Base-by-base conservation (phyloP, 2,329 filamentous ascomycete genomes). In the Purpureocillium takamizusanense region DNA sequence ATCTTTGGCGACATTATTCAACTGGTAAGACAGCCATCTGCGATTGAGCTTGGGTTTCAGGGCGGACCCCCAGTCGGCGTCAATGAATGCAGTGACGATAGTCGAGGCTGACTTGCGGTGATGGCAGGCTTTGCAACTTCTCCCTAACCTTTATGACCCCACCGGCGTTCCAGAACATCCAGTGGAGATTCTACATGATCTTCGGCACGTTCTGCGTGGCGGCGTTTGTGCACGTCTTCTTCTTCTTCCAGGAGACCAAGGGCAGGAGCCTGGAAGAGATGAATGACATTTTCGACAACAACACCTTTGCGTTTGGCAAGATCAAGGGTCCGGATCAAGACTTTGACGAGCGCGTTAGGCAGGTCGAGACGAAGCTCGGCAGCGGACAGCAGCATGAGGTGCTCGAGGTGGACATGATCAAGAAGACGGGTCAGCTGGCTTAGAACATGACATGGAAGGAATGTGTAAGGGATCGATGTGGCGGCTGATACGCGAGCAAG, bases 1-100 rank as follows among this genome's bases (percentile, higher is more conserved):
- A 16, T 61, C 54, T 4, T 47, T 65, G 17, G 50, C 61, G 3
- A 62, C 60, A 0, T 49, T 57, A 4, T 51, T 55, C 30, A 52
- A 53, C 42, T 53, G 21, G 21, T 25, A 25, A 25, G 21, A n/a
- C n/a, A n/a, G n/a, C n/a, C n/a, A n/a, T n/a, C n/a, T n/a, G 21
- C 5, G 6, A 25, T 25, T 25, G 21, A 25, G n/a, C n/a, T n/a
- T n/a, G n/a, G n/a, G n/a, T n/a, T n/a, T n/a, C n/a, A n/a, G n/a
- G n/a, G n/a, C n/a, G n/a, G n/a, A n/a, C n/a, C n/a, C n/a, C n/a
- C n/a, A n/a, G n/a, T n/a, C n/a, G n/a, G n/a, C n/a, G n/a, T n/a
- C n/a, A n/a, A n/a, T n/a, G n/a, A n/a, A n/a, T n/a, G n/a, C n/a
- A n/a, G n/a, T n/a, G n/a, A n/a, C n/a, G n/a, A n/a, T n/a, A n/a